Base-by-base conservation (phyloP, 768 basidiomycete species). In the Suillus luteus region DNA sequence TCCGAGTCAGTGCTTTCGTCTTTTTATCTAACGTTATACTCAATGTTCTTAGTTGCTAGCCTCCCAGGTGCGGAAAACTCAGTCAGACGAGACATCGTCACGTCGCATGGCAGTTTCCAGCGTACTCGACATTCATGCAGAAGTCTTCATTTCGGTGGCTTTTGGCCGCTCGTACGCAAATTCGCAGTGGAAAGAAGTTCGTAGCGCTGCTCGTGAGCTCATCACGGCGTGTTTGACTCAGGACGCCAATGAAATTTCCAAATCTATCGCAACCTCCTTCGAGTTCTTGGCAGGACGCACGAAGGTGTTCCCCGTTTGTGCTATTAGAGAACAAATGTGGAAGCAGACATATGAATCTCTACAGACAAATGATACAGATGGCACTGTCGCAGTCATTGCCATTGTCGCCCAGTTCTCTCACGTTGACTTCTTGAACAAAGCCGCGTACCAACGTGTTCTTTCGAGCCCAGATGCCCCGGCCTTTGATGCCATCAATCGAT, bases 291-390 rank as follows among this genome's bases (percentile, higher is more conserved):
- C 75, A 5, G 75, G 70, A 22, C 68, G 65, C 46, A 63, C 63
- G 7, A 63, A 75, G 17, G 67, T 58, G 22, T 77, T 83, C 55
- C 72, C 78, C 5, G 69, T 70, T 11, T 74, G 82, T 59, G 68
- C 74, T 27, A 76, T 90, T 55, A 83, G 83, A 57, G 80, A 82
- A 54, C 82, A 82, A 52, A 74, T 93, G 38, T 98, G 96, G 96
- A 78, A 75, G 60, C 83, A 81, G 66, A 76, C 85, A 3, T 95
- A 91, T 68, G 80, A 84, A 10, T 77, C 79, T 7, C 72, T 95
- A 5, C 81, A 83, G 52, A 80, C 83, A 22, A 78, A 77, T 46
- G 92, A 95, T 70, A 71, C 78, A 8, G 80, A 84, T 38, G 90
- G 83, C 1, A 79, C 89, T 27, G 82, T 82, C 11, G 78, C 83